Evolutionary conservation across 208 protist species (phyloP).

Genomic region (Crithidia brevicula): DNA sequence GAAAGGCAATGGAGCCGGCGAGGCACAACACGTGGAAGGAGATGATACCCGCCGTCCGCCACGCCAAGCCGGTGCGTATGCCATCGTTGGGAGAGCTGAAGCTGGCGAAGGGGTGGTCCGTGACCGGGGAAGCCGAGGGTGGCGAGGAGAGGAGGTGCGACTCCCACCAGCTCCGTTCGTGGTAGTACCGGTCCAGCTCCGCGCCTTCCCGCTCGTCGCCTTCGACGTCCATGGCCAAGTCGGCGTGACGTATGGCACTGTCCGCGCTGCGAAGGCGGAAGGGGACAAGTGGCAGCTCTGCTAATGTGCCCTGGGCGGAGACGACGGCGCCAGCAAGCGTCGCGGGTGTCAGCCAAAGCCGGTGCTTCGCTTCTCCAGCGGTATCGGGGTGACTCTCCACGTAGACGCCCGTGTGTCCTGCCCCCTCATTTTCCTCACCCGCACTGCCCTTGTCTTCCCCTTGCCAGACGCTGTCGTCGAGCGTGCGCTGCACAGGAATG

Average conservation of each 20-base stretch:
- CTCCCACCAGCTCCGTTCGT: conserved; percentile 26
- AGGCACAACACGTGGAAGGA: conserved; percentile 48
- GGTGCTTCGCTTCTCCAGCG: background rate
- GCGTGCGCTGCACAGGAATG: conserved; percentile 17
- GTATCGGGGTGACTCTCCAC: background rate
- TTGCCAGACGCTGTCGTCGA: too few relatives aligned
- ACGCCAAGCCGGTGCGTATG: conserved; percentile 27
- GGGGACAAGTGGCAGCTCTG: conserved; percentile 10
- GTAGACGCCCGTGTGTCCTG: too few relatives aligned
- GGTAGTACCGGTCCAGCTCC: conserved; percentile 35
- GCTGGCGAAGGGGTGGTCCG: background rate
- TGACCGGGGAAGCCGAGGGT: background rate
- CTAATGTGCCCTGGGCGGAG: background rate
- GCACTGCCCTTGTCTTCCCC: background rate
- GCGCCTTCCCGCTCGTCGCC: conserved; percentile 41
- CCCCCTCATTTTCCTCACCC: too few relatives aligned
- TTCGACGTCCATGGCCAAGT: conserved; percentile 32
- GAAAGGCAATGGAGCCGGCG: conserved; percentile 46
- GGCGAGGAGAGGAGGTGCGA: background rate
- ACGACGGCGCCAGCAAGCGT: conserved; percentile 8
- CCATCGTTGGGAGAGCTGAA: conserved; percentile 5
- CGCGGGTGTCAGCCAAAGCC: conserved; percentile 4
- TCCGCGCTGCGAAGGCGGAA: background rate
- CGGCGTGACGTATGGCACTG: background rate
- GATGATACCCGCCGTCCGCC: conserved; percentile 38